Evolutionary conservation across 225 moss, liverwort and hornwort genomes (phyloP).

Genomic region (Antitrichia curtipendula): DNA sequence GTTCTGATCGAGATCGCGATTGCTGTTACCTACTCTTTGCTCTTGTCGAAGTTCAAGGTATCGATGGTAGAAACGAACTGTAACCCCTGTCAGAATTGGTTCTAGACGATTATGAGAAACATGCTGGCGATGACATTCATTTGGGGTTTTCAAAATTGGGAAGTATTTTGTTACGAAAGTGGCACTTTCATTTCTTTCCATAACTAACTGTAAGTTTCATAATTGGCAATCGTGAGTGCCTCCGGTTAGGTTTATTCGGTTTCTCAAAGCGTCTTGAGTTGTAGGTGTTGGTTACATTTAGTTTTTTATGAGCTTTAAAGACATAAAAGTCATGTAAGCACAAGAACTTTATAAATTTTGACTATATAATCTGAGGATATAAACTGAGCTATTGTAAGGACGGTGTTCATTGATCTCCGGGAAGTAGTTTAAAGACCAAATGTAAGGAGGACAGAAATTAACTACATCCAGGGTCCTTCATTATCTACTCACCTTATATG

Average conservation of each 20-base stretch:
- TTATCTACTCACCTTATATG: background rate
- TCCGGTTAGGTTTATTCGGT: background rate
- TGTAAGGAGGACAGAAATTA: background rate
- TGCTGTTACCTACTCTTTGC: background rate
- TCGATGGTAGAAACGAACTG: background rate
- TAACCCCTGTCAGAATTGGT: background rate
- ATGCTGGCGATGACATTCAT: background rate
- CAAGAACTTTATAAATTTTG: background rate
- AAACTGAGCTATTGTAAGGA: background rate
- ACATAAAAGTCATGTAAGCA: background rate
- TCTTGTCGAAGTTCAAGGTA: background rate
- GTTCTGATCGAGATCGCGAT: background rate
- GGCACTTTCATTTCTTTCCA: background rate
- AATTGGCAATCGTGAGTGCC: background rate
- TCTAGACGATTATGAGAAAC: background rate
- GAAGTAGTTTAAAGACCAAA: background rate
- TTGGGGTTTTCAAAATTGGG: background rate
- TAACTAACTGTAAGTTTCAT: background rate
- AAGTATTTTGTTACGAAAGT: background rate
- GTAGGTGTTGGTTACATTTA: background rate
- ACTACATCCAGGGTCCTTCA: background rate
- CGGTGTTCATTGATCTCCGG: background rate
- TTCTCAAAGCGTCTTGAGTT: background rate
- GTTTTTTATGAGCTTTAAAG: background rate
- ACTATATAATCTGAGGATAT: background rate